A percentile compares a stretch with the other conserved stretches of the same genome.
These are phyloP conservation scores for Fraxinus pennsylvanica DNA, from an alignment of 257 asterid species.

Conservation along the genomic window DNA sequence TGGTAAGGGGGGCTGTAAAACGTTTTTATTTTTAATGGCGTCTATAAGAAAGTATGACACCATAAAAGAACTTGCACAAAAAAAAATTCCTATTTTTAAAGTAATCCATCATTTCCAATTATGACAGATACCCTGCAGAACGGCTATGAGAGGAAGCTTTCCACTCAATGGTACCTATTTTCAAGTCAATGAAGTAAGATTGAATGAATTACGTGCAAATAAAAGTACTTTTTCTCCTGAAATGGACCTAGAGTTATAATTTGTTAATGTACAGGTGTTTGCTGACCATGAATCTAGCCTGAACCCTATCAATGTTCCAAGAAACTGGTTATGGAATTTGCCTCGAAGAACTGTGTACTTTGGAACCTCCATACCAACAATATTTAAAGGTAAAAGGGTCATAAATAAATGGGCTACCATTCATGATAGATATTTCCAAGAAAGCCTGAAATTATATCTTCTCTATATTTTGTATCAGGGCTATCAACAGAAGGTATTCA, in stretches of 20 bases:
- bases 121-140: conserved; percentile 91
- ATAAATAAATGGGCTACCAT: conserved; percentile 8
- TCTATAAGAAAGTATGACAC: neutral
- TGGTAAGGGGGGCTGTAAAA: conserved; percentile 46
- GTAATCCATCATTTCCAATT: conserved; percentile 31
- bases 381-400: conserved; percentile 71
- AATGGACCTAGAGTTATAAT: conserved; percentile 19
- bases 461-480: conserved; percentile 50
- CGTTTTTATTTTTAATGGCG: neutral
- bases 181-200: conserved; percentile 90
- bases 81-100: neutral
- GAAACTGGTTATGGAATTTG: conserved; percentile 89
- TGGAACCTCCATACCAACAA: conserved; percentile 92
- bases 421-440: conserved; percentile 14
- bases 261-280: conserved; percentile 62
- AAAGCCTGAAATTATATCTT: conserved; percentile 21
- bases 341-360: conserved; percentile 83
- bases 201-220: conserved; percentile 9
- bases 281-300: conserved; percentile 91
- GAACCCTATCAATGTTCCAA: conserved; percentile 76
- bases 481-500: conserved; percentile 76
- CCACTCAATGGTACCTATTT: conserved; percentile 97
- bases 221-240: conserved; percentile 14
- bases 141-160: conserved; percentile 99
- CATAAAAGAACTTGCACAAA: neutral